phyloP scores from a whole-genome alignment of 2,329 filamentous ascomycete species.

The Talaromyces verruculosus region DNA sequence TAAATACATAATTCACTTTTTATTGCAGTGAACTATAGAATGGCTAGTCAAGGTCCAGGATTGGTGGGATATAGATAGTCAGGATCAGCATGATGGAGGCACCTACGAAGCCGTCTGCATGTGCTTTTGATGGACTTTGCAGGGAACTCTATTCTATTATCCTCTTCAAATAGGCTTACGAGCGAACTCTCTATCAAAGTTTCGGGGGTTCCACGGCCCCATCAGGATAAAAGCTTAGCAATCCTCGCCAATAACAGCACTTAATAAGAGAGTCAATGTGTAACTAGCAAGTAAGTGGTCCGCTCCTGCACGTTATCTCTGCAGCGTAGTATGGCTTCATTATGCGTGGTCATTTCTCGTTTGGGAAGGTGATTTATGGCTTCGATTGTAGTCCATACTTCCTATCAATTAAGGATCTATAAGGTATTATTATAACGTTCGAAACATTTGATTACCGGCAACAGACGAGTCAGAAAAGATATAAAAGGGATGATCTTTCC shows the following conservation, averaged over 20 bases:
- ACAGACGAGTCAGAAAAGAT: background rate
- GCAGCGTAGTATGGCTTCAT: constrained; percentile 1
- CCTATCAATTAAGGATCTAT: background rate
- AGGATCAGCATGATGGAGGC: background rate
- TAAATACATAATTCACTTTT: background rate
- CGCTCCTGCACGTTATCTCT: constrained; percentile 1
- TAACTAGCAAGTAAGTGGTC: background rate
- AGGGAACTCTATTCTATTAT: background rate
- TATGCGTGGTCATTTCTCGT: background rate
- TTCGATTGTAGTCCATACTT: background rate
- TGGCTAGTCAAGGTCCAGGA: background rate
- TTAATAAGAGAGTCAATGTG: background rate
- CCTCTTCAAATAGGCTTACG: background rate
- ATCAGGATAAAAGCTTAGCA: constrained; percentile 5
- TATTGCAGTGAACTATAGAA: background rate
- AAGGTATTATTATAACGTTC: background rate
- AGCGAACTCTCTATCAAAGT: constrained; percentile 1
- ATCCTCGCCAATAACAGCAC: background rate
- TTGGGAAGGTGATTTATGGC: constrained; percentile 9
- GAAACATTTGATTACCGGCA: background rate
- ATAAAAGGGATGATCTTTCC: constrained; percentile 7
- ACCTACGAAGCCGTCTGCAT: background rate
- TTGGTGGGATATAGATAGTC: background rate
- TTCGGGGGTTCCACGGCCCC: background rate
- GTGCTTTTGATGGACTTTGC: background rate